Percentiles rank a stretch among this genome's conserved stretches.
Conservation (phyloP, 129 eudicot species). For the Erigeron canadensis region DNA sequence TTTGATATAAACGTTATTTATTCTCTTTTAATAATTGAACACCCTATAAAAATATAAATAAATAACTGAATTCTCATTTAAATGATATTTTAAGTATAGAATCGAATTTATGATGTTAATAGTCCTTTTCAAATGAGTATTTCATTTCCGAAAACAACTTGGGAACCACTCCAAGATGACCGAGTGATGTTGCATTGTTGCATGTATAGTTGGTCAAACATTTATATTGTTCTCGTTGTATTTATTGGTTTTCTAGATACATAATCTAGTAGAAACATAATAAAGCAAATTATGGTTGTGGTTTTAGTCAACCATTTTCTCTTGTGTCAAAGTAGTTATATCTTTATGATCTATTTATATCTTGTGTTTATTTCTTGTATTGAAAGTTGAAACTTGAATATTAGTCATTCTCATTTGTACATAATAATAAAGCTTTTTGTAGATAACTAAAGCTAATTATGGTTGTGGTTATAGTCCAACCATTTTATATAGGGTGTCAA, state of each 20-base stretch:
- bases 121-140: background rate
- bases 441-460: background rate
- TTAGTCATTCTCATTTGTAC: no score
- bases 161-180: constrained; percentile 18
- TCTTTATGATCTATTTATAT: background rate
- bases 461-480: background rate
- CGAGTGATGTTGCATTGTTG: background rate
- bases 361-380: no score
- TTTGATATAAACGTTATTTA: background rate
- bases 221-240: background rate
- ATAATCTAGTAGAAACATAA: background rate
- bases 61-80: background rate
- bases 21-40: constrained; percentile 9
- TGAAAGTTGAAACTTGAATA: no score
- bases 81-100: background rate
- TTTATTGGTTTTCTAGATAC: background rate
- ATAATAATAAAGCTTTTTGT: no score
- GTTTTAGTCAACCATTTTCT: background rate
- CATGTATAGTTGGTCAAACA: constrained; percentile 1
- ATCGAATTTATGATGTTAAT: background rate
- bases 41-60: background rate
- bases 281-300: background rate
- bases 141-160: constrained; percentile 13
- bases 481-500: background rate
- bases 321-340: background rate